Base-by-base conservation (phyloP, 495 filamentous ascomycete species). In the Cenococcum geophilum region DNA sequence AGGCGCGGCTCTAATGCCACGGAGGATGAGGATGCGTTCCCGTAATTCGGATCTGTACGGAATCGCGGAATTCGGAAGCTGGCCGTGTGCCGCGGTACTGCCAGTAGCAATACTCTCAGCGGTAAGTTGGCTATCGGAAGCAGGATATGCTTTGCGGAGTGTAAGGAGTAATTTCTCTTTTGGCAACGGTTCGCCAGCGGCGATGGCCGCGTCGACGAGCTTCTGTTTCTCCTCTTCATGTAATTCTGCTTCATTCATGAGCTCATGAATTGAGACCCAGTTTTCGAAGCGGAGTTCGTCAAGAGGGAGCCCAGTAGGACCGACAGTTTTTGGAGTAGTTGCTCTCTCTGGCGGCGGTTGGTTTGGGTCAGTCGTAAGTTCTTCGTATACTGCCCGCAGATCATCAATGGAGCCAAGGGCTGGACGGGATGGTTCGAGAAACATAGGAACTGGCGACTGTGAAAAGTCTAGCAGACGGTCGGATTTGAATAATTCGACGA, bases 281-380 rank as follows among this genome's bases (percentile, higher is more conserved):
- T 70, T 70, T 34, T 65, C 52, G 59, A 70, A 70, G 40, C 68
- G 64, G 27, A 67, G 40, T 34, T 67, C 68, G 32, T 62, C 61
- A 8, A 70, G 34, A 3, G 61, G 61, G 10, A 68, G 35, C 3
- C 68, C 65, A 5, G 64, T 64, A 9, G 67, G 20, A 50, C 60
- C 61, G 23, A 62, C 9, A 5, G 61, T 23, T n/a, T 43, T 18
- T 12, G 49, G 12, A 6, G 20, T 27, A 40, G 43, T 23, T 8
- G 43, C 4, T 14, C 21, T 11, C 16, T 25, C 21, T 14, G 58
- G 61, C 14, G 51, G 49, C 11, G 59, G 60, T 50, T 63, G 64
- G 45, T 63, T 66, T n/a, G 69, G 67, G 42, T 74, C 73, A 1
- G 67, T 72, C 5, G 69, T 69, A 23, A 72, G 62, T 40, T 71